Evolutionary conservation across 2,329 filamentous ascomycete genomes (phyloP).

Genomic region (Bimuria novae-zelandiae): DNA sequence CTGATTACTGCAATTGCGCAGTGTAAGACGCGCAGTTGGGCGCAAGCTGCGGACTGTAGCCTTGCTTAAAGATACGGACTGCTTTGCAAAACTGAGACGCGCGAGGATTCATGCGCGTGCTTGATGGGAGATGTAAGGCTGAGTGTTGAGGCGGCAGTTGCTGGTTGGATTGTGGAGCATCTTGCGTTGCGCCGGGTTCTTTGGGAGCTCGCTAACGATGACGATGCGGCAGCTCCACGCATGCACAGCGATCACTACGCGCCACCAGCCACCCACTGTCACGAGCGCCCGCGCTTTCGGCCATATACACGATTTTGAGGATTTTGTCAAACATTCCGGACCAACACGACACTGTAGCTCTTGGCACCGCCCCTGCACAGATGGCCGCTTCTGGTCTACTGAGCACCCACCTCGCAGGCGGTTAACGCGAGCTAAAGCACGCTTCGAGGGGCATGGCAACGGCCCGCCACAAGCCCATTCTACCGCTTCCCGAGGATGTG

Average conservation of each 20-base stretch:
- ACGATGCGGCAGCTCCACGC: not conserved
- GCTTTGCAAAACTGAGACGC: not conserved
- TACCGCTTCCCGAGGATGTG: slow-evolving; percentile 70
- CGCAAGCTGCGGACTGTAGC: slow-evolving; percentile 1
- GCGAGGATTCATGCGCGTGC: not conserved
- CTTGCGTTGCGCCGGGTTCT: slow-evolving; percentile 1
- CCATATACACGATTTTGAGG: not conserved
- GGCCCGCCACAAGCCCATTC: slow-evolving; percentile 54
- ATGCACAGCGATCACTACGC: slow-evolving; percentile 4
- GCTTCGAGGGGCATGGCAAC: not conserved
- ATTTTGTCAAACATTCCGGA: too few species aligned
- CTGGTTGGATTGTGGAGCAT: slow-evolving; percentile 5
- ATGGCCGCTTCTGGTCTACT: slow-evolving; percentile 2
- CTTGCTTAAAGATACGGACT: not conserved
- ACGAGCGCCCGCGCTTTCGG: too few species aligned
- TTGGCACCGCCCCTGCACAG: not conserved
- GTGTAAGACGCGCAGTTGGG: slow-evolving; percentile 9
- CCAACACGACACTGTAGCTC: too few species aligned
- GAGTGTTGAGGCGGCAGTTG: slow-evolving; percentile 9
- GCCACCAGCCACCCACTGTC: slow-evolving; percentile 1
- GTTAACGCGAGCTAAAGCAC: slow-evolving; percentile 16
- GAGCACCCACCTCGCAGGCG: too few species aligned
- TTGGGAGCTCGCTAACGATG: not conserved
- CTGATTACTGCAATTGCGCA: slow-evolving; percentile 4
- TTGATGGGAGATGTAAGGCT: not conserved